Evolutionary conservation across 2,329 filamentous ascomycete genomes (phyloP).

Genomic region (Colletotrichum kahawae): DNA sequence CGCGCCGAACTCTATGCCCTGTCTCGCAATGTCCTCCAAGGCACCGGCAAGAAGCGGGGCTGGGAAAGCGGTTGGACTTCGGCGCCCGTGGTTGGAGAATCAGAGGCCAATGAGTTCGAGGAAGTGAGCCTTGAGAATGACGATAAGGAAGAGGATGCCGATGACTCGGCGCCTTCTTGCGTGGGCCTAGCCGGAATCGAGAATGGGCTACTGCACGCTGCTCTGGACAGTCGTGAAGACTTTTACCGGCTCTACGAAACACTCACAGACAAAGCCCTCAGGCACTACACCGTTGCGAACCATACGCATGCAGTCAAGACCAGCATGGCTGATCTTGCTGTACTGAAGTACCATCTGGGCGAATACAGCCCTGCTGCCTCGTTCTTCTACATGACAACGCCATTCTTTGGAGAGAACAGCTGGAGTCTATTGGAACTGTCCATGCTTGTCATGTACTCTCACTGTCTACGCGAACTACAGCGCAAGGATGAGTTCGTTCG

Average conservation of each 20-base stretch:
- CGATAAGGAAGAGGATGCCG: conserved; percentile 20
- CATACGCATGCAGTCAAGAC: conserved; percentile 79
- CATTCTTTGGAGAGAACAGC: conserved; percentile 76
- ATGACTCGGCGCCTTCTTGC: conserved; percentile 20
- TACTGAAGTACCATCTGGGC: conserved; percentile 77
- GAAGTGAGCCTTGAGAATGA: conserved; percentile 61
- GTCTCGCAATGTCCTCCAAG: conserved; percentile 79
- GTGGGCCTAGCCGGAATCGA: conserved; percentile 47
- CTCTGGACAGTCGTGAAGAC: conserved; percentile 64
- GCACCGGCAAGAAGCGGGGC: conserved; percentile 70
- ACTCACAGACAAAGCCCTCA: conserved; percentile 83
- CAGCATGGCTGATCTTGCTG: conserved; percentile 82
- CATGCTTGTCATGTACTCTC: conserved; percentile 84
- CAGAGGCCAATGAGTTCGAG: conserved; percentile 55
- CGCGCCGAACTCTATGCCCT: conserved; percentile 83
- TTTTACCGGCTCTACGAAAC: conserved; percentile 74
- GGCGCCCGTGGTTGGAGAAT: conserved; percentile 55
- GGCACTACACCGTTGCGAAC: conserved; percentile 81
- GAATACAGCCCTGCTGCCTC: conserved; percentile 77
- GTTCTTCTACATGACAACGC: conserved; percentile 79
- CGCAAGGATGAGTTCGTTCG: conserved; percentile 81
- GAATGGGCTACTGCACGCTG: conserved; percentile 62
- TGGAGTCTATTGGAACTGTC: conserved; percentile 84
- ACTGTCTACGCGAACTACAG: conserved; percentile 79
- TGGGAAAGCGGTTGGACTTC: conserved; percentile 81